A percentile compares a stretch with the other conserved stretches of the same genome.
Evolutionary conservation across 306 rosid species (phyloP).

Genomic region (Prunus mume): DNA sequence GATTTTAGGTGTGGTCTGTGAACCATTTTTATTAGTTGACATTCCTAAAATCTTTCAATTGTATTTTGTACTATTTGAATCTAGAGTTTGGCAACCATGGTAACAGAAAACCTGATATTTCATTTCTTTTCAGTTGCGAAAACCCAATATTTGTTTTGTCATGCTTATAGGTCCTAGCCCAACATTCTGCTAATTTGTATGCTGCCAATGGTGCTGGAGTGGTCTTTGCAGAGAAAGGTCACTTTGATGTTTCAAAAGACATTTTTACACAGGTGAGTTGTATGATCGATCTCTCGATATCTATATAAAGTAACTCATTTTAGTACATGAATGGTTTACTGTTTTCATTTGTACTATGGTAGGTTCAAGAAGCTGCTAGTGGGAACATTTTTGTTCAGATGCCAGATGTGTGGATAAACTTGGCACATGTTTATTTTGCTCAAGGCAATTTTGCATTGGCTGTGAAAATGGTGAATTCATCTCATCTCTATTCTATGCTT

Average conservation of each 20-base stretch:
- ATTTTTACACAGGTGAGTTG: conserved; percentile 67
- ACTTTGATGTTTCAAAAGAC: conserved; percentile 96
- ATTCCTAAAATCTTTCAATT: not conserved
- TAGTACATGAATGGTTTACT: conserved; percentile 15
- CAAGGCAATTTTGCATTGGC: conserved; percentile 93
- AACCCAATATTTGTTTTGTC: not conserved
- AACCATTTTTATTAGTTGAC: not conserved
- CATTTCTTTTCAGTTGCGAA: too few species aligned
- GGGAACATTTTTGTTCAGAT: conserved; percentile 97
- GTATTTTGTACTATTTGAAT: not conserved
- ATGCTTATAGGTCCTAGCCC: conserved; percentile 69
- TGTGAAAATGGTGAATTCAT: conserved; percentile 78
- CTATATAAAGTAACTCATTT: conserved; percentile 18
- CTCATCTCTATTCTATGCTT: conserved; percentile 19
- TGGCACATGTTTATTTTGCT: conserved; percentile 98
- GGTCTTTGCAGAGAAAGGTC: conserved; percentile 96
- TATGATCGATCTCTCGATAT: not conserved
- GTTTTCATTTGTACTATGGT: conserved; percentile 27
- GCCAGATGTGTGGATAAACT: conserved; percentile 99
- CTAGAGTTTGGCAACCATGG: not conserved
- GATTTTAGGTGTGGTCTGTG: not conserved
- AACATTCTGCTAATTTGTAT: conserved; percentile 88
- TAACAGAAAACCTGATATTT: not conserved
- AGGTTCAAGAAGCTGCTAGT: conserved; percentile 99
- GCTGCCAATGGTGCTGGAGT: conserved; percentile 99